Conservation (phyloP, 1,284 basidiomycete species). For the Xanthoconium separans region DNA sequence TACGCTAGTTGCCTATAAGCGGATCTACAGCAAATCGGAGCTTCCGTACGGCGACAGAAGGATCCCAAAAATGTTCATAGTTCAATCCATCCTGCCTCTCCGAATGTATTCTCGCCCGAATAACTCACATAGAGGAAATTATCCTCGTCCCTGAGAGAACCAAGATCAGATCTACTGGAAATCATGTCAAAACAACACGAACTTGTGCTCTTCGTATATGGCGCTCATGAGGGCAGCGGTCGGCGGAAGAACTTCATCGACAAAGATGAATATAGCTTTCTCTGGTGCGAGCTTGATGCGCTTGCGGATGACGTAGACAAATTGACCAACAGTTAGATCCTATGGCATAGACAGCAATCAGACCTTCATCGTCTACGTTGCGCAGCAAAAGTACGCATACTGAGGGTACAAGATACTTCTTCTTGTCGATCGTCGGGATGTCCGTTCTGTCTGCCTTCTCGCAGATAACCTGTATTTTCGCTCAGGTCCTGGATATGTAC, state of each 20-base stretch:
- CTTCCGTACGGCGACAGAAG: constrained; percentile 27
- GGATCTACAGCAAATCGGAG: constrained; percentile 25
- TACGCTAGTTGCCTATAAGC: constrained; percentile 26
- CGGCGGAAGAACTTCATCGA: constrained; percentile 97
- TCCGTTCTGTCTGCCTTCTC: constrained; percentile 99
- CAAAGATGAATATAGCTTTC: constrained; percentile 99
- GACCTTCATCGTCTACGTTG: constrained; percentile 13
- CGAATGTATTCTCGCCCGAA: constrained; percentile 96
- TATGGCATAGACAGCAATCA: constrained; percentile 36
- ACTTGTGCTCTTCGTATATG: constrained; percentile 99
- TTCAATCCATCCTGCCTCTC: constrained; percentile 54
- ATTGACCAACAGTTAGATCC: constrained; percentile 98
- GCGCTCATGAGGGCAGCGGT: constrained; percentile 98
- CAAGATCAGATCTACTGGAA: constrained; percentile 8
- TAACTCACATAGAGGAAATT: constrained; percentile 96
- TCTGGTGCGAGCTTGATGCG: constrained; percentile 99
- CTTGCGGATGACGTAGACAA: constrained; percentile 99
- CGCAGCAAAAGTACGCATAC: constrained; percentile 45
- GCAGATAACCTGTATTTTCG: constrained; percentile 84
- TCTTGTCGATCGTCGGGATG: constrained; percentile 99
- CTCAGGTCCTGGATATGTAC: constrained; percentile 12
- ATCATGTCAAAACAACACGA: constrained; percentile 34
- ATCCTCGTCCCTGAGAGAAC: constrained; percentile 80
- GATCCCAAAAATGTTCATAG: constrained; percentile 31
- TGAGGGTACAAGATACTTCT: constrained; percentile 99